These are phyloP conservation scores for Trichoderma oligosporum DNA, from an alignment of 2,329 filamentous ascomycete species.

Conservation along the genomic window DNA sequence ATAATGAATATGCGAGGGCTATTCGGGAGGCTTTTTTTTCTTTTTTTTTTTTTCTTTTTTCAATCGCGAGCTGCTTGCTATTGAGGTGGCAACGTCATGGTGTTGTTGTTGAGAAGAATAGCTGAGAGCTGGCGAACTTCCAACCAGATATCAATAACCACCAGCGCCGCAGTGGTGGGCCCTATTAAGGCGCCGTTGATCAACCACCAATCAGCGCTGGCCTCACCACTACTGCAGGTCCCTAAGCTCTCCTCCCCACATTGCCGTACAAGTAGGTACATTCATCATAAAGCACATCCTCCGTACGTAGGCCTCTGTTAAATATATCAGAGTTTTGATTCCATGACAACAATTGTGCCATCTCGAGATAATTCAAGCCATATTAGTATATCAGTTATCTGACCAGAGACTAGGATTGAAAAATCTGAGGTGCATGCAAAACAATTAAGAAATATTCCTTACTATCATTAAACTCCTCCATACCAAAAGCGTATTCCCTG, in stretches of 20 bases:
- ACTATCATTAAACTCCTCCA: no score
- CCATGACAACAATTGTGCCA: no score
- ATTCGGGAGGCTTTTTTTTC: no score
- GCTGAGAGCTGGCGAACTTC: neutral
- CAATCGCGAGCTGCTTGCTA: neutral
- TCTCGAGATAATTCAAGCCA: no score
- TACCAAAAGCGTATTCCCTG: no score
- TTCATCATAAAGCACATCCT: neutral
- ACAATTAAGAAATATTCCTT: no score
- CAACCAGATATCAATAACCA: slow-evolving; percentile 1
- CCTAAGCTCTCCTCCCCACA: slow-evolving; percentile 6
- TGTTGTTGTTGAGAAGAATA: slow-evolving; percentile 9
- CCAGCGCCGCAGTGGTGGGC: neutral
- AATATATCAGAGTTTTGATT: neutral
- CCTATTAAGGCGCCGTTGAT: neutral
- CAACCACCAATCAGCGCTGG: slow-evolving; percentile 10
- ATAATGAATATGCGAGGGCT: no score
- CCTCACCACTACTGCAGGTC: slow-evolving; percentile 12
- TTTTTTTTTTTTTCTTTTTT: no score
- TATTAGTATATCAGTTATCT: no score
- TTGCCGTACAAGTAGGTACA: neutral
- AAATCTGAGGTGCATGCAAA: no score
- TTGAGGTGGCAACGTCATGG: slow-evolving; percentile 17
- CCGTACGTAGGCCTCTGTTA: no score
- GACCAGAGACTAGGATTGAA: no score